Base-by-base conservation (phyloP, 2,329 filamentous ascomycete species). In the Penicillium sumatraense region DNA sequence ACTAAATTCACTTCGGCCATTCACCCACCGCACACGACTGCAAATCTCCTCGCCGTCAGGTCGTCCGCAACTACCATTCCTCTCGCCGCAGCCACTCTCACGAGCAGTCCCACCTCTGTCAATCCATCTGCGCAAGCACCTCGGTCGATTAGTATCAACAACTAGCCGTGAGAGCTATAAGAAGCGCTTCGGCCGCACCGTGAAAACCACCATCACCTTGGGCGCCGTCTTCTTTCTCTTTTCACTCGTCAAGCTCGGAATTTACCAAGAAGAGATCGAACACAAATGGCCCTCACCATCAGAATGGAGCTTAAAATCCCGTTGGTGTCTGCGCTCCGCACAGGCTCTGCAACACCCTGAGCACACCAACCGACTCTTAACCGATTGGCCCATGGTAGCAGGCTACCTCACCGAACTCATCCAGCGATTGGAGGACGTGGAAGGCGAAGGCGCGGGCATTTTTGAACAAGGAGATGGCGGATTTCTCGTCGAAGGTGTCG, bases 81-180 rank as follows among this genome's bases (percentile, higher is more conserved):
- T 89, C 47, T 82, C 86, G 60, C 80, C 83, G 58, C 77, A 83
- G 7, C 75, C 81, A 23, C 72, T 77, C 57, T 65, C 68, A 62
- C 62, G 71, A 54, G 57, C 77, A 75, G 54, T 83, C 72, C 51
- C 81, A 76, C 67, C 75, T 74, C n/a, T 83, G 78, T 51, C 87
- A 81, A 68, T 81, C 82, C 69, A 77, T 74, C 71, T 68, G 31
- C 79, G 80, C 58, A 70, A 80, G 26, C 80, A 85, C 40, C 78
- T 88, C 33, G 83, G 84, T 3, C 88, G 93, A 49, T 84, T 90
- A 58, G 83, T 96, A 56, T 91, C 89, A n/a, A 96, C 90, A 0
- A 88, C 92, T 69, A 86, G 86, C 41, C 74, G 75, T 10, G 65
- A 72, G 7, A 63, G 72, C 53, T 77, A 75, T 59, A 88, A 86